Conservation (phyloP, 2,329 filamentous ascomycete species). For the Ophiostoma pallidulum region DNA sequence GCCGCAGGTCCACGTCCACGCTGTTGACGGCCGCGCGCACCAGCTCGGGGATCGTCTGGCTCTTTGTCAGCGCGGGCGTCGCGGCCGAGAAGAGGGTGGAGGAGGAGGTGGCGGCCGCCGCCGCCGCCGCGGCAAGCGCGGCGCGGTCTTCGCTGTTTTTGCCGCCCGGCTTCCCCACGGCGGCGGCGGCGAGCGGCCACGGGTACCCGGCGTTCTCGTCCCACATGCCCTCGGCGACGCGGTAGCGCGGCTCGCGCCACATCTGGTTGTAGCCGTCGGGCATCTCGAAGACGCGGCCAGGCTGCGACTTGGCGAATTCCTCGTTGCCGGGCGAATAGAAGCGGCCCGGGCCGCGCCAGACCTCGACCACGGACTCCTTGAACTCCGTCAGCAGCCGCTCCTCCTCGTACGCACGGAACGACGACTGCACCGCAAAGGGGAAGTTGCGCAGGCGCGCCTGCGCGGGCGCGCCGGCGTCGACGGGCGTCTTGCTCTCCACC, state of each 20-base stretch:
- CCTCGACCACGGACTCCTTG: slow-evolving; percentile 94
- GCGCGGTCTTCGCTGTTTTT: slow-evolving; percentile 19
- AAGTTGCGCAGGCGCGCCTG: slow-evolving; percentile 69
- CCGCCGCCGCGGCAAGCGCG: slow-evolving; percentile 20
- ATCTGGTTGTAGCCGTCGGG: slow-evolving; percentile 94
- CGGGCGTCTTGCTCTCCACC: slow-evolving; percentile 76
- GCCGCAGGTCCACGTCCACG: slow-evolving; percentile 82
- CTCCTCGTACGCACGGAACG: slow-evolving; percentile 77
- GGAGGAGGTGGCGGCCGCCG: background rate
- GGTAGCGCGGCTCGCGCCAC: slow-evolving; percentile 81
- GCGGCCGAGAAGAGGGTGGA: background rate
- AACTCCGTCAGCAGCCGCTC: slow-evolving; percentile 90
- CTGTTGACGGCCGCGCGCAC: slow-evolving; percentile 67
- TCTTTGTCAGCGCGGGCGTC: slow-evolving; percentile 40
- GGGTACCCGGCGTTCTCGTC: slow-evolving; percentile 68
- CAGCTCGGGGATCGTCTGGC: slow-evolving; percentile 74
- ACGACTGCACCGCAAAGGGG: slow-evolving; percentile 48
- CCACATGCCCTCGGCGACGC: slow-evolving; percentile 81
- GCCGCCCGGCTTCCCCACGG: background rate
- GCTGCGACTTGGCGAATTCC: slow-evolving; percentile 61
- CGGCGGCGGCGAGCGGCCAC: slow-evolving; percentile 19
- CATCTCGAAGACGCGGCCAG: slow-evolving; percentile 89
- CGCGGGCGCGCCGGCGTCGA: slow-evolving; percentile 74
- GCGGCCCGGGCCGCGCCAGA: slow-evolving; percentile 74
- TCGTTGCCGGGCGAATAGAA: slow-evolving; percentile 60